Evolutionary conservation across 2,329 filamentous ascomycete genomes (phyloP), one percentile per base, ranked within the genome.

Genomic region (Botrytis galanthina): DNA sequence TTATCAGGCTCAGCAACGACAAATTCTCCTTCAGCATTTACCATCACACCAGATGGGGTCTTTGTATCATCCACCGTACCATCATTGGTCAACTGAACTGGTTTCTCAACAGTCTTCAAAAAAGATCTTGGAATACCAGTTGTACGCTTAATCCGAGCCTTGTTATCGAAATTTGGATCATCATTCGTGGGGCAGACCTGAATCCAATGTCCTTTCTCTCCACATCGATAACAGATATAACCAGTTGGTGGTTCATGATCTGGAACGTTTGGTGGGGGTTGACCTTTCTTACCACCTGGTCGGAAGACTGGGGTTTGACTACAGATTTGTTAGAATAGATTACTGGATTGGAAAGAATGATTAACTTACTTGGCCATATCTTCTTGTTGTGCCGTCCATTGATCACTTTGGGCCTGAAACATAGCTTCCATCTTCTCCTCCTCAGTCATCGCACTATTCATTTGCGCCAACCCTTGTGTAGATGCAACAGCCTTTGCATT

Each of bases 171-270:
- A 75, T 94, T 95, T 4, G 96, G 95, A 78, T 99, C 95, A 82
- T 97, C 94, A 82, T 99, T 99, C n/a, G 95, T 99, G 10, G 96
- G 96, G 80, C 96, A 99, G 70, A 93, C 89, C 84, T 98, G 95
- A 76, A 99, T 99, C 95, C 95, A 99, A 82, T 99, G 96, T n/a
- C 95, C 96, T 84, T 98, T 98, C 82, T 98, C 92, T 75, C 94
- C 93, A 83, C 96, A 99, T 68, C 96, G 92, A 82, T 98, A 97
- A 84, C 96, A 99, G 75, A 98, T 92, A 82, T 99, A 99, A 71
- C 95, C 95, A 71, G 93, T 92, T 1, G 96, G 96, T 3, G 96
- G 95, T 63, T 96, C 94, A 80, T 97, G 95, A 78, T 97, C 95
- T 6, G 96, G 96, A 42, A 97, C 92, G 76, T 93, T 93, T 73